Evolutionary conservation across 495 filamentous ascomycete species (phyloP).

Genomic region (Amorphotheca resinae): DNA sequence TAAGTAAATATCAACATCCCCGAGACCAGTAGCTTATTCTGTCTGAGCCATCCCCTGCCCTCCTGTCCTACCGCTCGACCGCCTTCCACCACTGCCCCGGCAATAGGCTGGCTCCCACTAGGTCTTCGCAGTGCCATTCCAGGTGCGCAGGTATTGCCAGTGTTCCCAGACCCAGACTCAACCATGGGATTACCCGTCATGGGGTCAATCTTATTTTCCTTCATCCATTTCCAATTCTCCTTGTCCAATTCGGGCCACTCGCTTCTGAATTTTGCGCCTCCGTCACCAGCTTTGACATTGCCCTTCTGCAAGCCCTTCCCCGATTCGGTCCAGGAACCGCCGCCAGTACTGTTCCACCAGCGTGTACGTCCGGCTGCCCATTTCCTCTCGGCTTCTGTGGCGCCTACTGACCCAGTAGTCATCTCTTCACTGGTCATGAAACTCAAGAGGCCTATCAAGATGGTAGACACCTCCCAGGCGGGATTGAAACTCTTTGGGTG

Average conservation of each 20-base stretch:
- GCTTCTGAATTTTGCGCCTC: conserved; percentile 73
- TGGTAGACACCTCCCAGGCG: conserved; percentile 96
- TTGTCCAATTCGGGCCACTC: conserved; percentile 87
- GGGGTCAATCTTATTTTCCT: conserved; percentile 67
- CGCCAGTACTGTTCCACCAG: conserved; percentile 97
- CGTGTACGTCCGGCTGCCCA: conserved; percentile 63
- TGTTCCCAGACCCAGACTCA: conserved; percentile 33
- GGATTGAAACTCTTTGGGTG: conserved; percentile 97
- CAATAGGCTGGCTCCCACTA: conserved; percentile 51
- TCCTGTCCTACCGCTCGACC: conserved; percentile 60
- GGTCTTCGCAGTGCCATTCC: conserved; percentile 35
- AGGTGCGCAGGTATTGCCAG: conserved; percentile 33
- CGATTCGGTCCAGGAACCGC: conserved; percentile 49
- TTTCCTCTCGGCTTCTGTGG: conserved; percentile 64
- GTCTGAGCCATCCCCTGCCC: conserved; percentile 66
- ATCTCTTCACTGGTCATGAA: conserved; percentile 99
- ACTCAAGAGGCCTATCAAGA: conserved; percentile 82
- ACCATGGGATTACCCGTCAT: conserved; percentile 28
- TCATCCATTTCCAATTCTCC: conserved; percentile 93
- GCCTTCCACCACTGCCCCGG: conserved; percentile 73
- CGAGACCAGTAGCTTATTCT: conserved; percentile 62
- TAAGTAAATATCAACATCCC: conserved; percentile 60
- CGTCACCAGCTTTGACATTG: conserved; percentile 64
- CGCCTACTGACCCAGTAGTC: conserved; percentile 88
- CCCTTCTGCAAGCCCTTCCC: conserved; percentile 30